Evolutionary conservation across 345 rosid genomes (phyloP).

Genomic region (Turritis glabra): DNA sequence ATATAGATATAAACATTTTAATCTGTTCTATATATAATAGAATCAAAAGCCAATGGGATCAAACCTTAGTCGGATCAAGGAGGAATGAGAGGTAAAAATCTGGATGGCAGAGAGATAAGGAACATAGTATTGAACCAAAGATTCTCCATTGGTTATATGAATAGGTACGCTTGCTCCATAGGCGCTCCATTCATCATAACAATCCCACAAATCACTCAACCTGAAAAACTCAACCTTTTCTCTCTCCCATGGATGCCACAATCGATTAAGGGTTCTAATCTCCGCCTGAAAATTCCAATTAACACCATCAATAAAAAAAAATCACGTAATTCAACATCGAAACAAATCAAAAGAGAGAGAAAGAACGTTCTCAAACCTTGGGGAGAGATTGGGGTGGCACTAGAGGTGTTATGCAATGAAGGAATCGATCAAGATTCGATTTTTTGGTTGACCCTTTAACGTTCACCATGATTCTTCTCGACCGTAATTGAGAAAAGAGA

Average conservation of each 20-base stretch:
- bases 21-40: neutral
- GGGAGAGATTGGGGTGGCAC: slow-evolving; percentile 75
- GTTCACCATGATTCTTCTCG: slow-evolving; percentile 55
- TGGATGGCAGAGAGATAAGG: slow-evolving; percentile 97
- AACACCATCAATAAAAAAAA: neutral
- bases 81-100: slow-evolving; percentile 78
- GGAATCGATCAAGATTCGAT: slow-evolving; percentile 89
- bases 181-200: slow-evolving; percentile 98
- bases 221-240: slow-evolving; percentile 87
- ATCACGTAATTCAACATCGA: neutral
- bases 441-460: slow-evolving; percentile 53
- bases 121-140: slow-evolving; percentile 87
- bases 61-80: slow-evolving; percentile 66
- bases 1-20: neutral
- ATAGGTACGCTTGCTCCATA: slow-evolving; percentile 98
- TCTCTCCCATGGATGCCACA: slow-evolving; percentile 95
- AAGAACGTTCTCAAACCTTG: slow-evolving; percentile 49
- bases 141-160: slow-evolving; percentile 48
- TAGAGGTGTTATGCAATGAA: slow-evolving; percentile 71
- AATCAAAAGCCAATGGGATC: neutral
- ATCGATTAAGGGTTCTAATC: slow-evolving; percentile 70
- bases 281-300: slow-evolving; percentile 52
- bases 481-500: slow-evolving; percentile 9
- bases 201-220: slow-evolving; percentile 83
- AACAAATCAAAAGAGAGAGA: neutral